Base-by-base conservation (phyloP, 176 grass and related monocot genomes). In the Eleusine coracana region DNA sequence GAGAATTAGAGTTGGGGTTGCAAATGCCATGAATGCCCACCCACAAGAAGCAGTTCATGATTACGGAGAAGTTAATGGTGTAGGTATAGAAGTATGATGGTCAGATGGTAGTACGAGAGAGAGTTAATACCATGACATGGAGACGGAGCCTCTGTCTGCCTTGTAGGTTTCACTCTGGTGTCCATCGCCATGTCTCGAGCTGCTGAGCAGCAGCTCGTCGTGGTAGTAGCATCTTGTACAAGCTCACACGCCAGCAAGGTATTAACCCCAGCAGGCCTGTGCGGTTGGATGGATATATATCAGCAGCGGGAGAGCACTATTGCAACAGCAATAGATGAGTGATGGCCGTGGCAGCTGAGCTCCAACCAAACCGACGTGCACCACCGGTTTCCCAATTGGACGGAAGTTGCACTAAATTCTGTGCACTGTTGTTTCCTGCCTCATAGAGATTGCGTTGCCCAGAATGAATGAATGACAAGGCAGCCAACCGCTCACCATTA, bases 11-110 rank as follows among this genome's bases (percentile, higher is more conserved):
- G 56, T 70, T 81, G 62, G 14, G 71, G 68, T 28, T 50, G 83
- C 34, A 77, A 82, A 73, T 60, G 80, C 62, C 84, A 84, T 90
- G 90, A 92, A 90, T 92, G 87, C 87, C n/a, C 87, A 92, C 80
- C 87, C 71, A 81, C 81, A 87, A 84, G 83, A 84, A 77, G 80
- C 75, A 90, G 76, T 87, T 83, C 87, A 87, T 87, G 84, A 92
- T 90, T 84, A 89, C 70, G 74, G 54, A 52, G 80, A 67, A 90
- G 76, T 92, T 87, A 90, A 92, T 92, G 87, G 84, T 84, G 79
- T 86, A 84, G 87, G 87, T 90, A 84, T 90, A 87, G 71, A 84
- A 77, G 79, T 89, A 81, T 90, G 91, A 87, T 68, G 69, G 74
- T 86, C 87, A 89, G 82, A 83, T 10, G 46, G 83, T 86, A 90